Evolutionary conservation across 2,329 filamentous ascomycete species (phyloP), one percentile per base, ranked within the genome.

Genomic region (Plectosphaerella plurivora): DNA sequence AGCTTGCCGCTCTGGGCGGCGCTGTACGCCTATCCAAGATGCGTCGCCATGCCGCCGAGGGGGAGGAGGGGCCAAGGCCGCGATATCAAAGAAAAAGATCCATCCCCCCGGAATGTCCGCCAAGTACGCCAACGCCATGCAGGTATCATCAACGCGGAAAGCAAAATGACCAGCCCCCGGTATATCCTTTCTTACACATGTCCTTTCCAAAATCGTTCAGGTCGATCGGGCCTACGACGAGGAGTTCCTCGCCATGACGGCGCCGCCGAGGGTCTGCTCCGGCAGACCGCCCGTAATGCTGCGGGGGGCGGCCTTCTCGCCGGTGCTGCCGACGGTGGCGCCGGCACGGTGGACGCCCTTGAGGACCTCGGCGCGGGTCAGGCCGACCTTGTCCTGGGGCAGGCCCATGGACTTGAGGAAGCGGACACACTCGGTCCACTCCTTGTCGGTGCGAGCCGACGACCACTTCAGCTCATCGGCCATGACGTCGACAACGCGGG

Each of bases 401-500:
- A 77, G 59, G 12, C 74, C 74, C 74, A 77, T 77, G 10, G 71
- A 75, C 42, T 65, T 63, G 50, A 77, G 65, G 61, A 75, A 77
- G 1, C 55, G 55, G 7, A 76, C 61, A 2, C 73, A 76, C 35
- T 87, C 78, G 78, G 66, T 85, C 85, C 57, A 75, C 63, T 73
- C 71, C 0, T 60, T 55, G 20, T 83, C 74, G 69, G 84, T 84
- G 53, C 87, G 73, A 52, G 74, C 73, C 49, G 68, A 69, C 60
- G 74, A 77, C 87, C 87, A 91, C 47, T 77, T 70, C 47, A 89
- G 73, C 68, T 91, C 86, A 57, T 85, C 82, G 25, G 71, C 79
- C 84, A 91, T 89, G 49, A 90, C 68, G 61, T 90, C 87, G 57
- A 91, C 87, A 51, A 91, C 82, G 18, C 69, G 73, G 8, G 87